Percentiles rank a stretch among this genome's conserved stretches.
Conservation (phyloP, 2,329 filamentous ascomycete species). For the Alternaria tenuissima region DNA sequence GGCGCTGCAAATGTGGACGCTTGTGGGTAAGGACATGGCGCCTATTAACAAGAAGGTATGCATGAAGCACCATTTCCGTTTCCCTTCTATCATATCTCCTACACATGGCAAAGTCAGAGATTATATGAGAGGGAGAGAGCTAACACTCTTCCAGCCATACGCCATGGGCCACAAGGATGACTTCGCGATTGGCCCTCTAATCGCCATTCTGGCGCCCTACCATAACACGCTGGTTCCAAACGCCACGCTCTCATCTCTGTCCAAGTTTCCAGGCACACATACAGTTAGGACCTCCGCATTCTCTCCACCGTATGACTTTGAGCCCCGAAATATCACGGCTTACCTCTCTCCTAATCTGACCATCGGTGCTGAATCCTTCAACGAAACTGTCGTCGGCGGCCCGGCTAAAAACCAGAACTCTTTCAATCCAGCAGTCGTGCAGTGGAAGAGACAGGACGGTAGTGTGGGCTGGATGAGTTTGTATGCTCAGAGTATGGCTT, state of each 20-base stretch:
- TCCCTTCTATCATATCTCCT: background rate
- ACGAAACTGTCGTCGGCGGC: constrained; percentile 65
- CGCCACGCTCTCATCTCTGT: constrained; percentile 51
- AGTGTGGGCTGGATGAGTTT: constrained; percentile 42
- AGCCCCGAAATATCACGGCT: constrained; percentile 65
- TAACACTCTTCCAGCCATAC: constrained; percentile 49
- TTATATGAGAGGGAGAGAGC: background rate
- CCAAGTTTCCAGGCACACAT: constrained; percentile 62
- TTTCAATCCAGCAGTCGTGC: constrained; percentile 68
- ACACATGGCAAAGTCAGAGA: background rate
- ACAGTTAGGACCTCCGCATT: constrained; percentile 62
- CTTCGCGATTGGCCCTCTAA: constrained; percentile 65
- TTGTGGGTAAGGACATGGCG: constrained; percentile 59
- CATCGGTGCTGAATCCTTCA: constrained; percentile 68
- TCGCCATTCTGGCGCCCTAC: constrained; percentile 63
- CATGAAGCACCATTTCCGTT: background rate
- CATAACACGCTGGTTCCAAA: constrained; percentile 59
- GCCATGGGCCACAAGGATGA: constrained; percentile 68
- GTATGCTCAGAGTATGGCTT: constrained; percentile 37
- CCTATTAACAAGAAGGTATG: constrained; percentile 45
- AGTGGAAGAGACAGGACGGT: constrained; percentile 58
- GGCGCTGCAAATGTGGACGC: constrained; percentile 66
- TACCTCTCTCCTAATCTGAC: constrained; percentile 66
- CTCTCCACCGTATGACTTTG: constrained; percentile 66
- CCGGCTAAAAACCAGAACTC: constrained; percentile 60